Conservation (phyloP, 495 filamentous ascomycete species). For the Penicillium diatomitis region DNA sequence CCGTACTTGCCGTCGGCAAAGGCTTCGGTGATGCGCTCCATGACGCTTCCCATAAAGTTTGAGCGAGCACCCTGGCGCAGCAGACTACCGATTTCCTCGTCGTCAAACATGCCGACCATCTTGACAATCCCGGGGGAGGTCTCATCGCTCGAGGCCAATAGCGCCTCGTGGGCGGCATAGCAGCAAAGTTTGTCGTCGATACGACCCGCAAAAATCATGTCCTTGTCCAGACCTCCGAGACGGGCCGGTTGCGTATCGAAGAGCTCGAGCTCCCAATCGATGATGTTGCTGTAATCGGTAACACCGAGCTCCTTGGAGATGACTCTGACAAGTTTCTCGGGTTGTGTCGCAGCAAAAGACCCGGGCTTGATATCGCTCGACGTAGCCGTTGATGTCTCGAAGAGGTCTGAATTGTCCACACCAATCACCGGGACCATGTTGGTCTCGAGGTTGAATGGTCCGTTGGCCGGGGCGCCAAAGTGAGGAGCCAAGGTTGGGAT, state of each 20-base stretch:
- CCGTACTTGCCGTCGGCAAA: constrained; percentile 46
- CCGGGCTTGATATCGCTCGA: constrained; percentile 33
- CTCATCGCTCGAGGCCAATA: constrained; percentile 56
- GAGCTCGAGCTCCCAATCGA: constrained; percentile 97
- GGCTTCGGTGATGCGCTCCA: constrained; percentile 72
- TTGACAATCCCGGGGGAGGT: constrained; percentile 55
- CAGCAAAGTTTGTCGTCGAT: constrained; percentile 98
- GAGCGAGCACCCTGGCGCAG: constrained; percentile 83
- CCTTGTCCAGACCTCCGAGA: constrained; percentile 78
- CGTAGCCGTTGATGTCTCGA: constrained; percentile 15
- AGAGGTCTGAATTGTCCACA: constrained; percentile 62
- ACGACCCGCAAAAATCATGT: constrained; percentile 89
- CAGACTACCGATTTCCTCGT: constrained; percentile 88
- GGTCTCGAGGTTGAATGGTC: constrained; percentile 80
- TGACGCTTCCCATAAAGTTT: constrained; percentile 71
- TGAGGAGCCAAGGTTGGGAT: constrained; percentile 92
- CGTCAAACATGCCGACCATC: constrained; percentile 85
- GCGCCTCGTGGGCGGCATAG: constrained; percentile 80
- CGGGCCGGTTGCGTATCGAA: constrained; percentile 83
- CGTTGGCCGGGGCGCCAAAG: constrained; percentile 72
- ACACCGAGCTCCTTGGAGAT: constrained; percentile 69
- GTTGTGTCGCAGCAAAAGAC: constrained; percentile 72
- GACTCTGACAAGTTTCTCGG: constrained; percentile 70
- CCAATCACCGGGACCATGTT: constrained; percentile 92
- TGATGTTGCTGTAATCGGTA: constrained; percentile 56